phyloP scores from a whole-genome alignment of 208 protist genomes.

The Crithidia mellificae region DNA sequence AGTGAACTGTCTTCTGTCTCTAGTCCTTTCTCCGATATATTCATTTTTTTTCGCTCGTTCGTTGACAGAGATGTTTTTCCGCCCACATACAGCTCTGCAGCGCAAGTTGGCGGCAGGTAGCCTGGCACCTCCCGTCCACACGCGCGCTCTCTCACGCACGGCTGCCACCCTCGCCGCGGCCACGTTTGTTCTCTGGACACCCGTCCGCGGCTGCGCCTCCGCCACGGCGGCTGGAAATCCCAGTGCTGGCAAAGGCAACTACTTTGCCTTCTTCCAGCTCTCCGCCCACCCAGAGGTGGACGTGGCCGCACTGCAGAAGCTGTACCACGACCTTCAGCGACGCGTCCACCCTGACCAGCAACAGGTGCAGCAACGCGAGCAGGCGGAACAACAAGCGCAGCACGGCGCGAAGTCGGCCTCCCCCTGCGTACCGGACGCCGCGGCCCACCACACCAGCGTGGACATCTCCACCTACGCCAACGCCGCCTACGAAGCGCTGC shows the following conservation, averaged over 20 bases:
- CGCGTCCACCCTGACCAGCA: conserved; percentile 78
- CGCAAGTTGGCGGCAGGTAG: conserved; percentile 4
- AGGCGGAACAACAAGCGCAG: conserved; percentile 14
- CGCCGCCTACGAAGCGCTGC: conserved; percentile 71
- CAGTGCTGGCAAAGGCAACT: conserved; percentile 53
- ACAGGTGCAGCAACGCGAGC: conserved; percentile 42
- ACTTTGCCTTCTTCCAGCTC: conserved; percentile 74
- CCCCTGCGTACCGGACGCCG: conserved; percentile 3
- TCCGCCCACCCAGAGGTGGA: conserved; percentile 51
- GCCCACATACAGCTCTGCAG: not conserved
- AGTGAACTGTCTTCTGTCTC: too few relatives aligned
- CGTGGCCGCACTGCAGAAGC: conserved; percentile 57
- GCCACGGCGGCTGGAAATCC: not conserved
- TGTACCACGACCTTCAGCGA: conserved; percentile 77
- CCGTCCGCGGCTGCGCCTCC: conserved; percentile 3
- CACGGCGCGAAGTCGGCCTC: conserved; percentile 2
- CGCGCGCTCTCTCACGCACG: not conserved
- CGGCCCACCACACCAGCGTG: conserved; percentile 5
- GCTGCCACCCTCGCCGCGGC: not conserved
- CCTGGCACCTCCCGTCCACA: not conserved
- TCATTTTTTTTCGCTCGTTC: too few relatives aligned
- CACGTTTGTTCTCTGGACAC: not conserved
- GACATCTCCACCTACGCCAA: conserved; percentile 79
- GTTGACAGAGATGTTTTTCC: too few relatives aligned
- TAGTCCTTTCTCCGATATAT: too few relatives aligned